Percentiles rank a stretch among this genome's conserved stretches.
Evolutionary conservation across 352 stramenopile genomes (phyloP).

Genomic region (Aphanomyces cochlioides): DNA sequence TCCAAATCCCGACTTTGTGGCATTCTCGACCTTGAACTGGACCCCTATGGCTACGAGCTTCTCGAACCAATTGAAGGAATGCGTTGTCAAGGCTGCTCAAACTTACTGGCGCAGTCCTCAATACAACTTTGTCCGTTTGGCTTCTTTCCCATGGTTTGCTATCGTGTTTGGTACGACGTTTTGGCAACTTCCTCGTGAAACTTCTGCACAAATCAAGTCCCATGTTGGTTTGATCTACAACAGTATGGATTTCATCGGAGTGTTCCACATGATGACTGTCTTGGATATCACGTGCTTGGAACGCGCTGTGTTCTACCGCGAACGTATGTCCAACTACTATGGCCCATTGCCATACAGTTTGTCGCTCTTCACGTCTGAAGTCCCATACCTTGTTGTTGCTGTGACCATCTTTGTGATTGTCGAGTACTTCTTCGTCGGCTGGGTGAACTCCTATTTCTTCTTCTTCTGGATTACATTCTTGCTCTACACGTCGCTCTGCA

Average conservation of each 20-base stretch:
- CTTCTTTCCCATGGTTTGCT: conserved; percentile 69
- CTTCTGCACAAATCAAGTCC: no score
- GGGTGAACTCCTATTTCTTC: no score
- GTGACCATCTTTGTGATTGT: no score
- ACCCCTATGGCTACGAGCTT: conserved; percentile 37
- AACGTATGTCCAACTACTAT: conserved; percentile 21
- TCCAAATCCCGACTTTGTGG: conserved; percentile 29
- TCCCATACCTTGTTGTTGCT: not conserved
- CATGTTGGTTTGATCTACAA: not conserved
- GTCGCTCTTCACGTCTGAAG: not conserved
- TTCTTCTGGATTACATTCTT: no score
- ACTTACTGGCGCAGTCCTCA: conserved; percentile 68
- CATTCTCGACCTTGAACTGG: conserved; percentile 22
- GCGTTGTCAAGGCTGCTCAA: conserved; percentile 47
- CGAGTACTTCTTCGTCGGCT: no score
- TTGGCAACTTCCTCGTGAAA: no score
- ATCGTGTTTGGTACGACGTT: conserved; percentile 52
- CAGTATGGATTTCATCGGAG: not conserved
- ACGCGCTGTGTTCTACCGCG: conserved; percentile 18
- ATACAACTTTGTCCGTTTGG: conserved; percentile 81
- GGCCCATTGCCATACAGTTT: not conserved
- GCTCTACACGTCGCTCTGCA: no score
- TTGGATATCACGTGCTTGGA: not conserved
- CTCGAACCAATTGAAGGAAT: conserved; percentile 42
- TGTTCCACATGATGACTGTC: no score